These are phyloP conservation scores for Pythium pyrilobum DNA, from an alignment of 352 stramenopile genomes.

Conservation along the genomic window DNA sequence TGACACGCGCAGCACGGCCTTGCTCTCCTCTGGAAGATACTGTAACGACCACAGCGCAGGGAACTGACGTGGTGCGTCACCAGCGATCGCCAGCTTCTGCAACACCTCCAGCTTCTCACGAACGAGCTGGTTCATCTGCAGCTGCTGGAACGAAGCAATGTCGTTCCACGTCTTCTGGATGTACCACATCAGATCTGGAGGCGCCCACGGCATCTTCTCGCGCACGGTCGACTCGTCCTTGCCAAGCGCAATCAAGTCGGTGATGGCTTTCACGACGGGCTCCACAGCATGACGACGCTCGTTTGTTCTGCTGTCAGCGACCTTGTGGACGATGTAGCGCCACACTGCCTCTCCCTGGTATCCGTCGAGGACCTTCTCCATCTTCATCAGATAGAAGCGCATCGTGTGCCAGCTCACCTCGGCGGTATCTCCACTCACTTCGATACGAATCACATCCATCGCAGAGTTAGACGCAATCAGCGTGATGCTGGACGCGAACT, in stretches of 20 bases:
- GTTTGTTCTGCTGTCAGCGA: too few relatives aligned
- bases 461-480: neutral
- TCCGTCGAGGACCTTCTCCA: slow-evolving; percentile 16
- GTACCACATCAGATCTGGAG: slow-evolving; percentile 10
- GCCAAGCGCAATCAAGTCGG: neutral
- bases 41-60: slow-evolving; percentile 18
- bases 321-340: neutral
- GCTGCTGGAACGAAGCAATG: slow-evolving; percentile 4
- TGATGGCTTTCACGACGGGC: neutral
- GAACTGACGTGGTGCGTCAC: neutral
- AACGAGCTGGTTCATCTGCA: slow-evolving; percentile 1
- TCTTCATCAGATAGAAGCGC: slow-evolving; percentile 16
- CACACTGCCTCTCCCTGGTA: slow-evolving; percentile 1
- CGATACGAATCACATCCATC: slow-evolving; percentile 6
- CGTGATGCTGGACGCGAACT: slow-evolving; percentile 9
- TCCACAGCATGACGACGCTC: neutral
- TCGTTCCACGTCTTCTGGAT: slow-evolving; percentile 7
- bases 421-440: slow-evolving; percentile 3
- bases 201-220: slow-evolving; percentile 7
- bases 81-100: slow-evolving; percentile 8
- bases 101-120: slow-evolving; percentile 15
- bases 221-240: neutral
- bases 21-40: neutral
- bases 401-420: slow-evolving; percentile 6
- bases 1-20: slow-evolving; percentile 5